These are phyloP conservation scores for Erigeron canadensis DNA, from an alignment of 129 eudicot species.

Conservation along the genomic window DNA sequence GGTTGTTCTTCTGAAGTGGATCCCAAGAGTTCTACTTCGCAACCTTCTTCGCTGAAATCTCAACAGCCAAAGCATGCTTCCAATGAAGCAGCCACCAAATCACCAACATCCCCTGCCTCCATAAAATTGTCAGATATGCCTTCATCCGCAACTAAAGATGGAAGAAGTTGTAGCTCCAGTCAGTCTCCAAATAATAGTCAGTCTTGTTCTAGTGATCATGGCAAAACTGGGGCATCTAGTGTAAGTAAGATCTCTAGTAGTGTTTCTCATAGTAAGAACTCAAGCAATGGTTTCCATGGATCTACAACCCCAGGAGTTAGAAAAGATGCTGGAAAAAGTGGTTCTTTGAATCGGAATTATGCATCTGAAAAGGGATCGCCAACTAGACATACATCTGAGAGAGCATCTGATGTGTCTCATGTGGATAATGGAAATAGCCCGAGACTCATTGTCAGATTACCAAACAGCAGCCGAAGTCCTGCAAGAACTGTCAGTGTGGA, in stretches of 20 bases:
- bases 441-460: slow-evolving; percentile 69
- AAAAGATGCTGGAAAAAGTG: slow-evolving; percentile 51
- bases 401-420: slow-evolving; percentile 34
- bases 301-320: slow-evolving; percentile 41
- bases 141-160: slow-evolving; percentile 54
- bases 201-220: slow-evolving; percentile 60
- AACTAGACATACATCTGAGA: slow-evolving; percentile 30
- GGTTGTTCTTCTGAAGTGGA: slow-evolving; percentile 42
- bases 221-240: slow-evolving; percentile 38
- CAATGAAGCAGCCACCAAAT: slow-evolving; percentile 48
- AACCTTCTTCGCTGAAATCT: slow-evolving; percentile 52
- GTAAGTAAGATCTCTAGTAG: slow-evolving; percentile 49
- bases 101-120: slow-evolving; percentile 54
- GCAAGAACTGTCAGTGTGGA: slow-evolving; percentile 53
- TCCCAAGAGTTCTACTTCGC: slow-evolving; percentile 46
- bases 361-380: slow-evolving; percentile 57
- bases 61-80: slow-evolving; percentile 39
- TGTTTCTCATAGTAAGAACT: slow-evolving; percentile 54
- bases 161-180: slow-evolving; percentile 73
- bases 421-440: slow-evolving; percentile 54
- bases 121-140: slow-evolving; percentile 40
- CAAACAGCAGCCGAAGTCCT: slow-evolving; percentile 62
- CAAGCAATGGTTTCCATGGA: slow-evolving; percentile 52
- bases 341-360: slow-evolving; percentile 38
- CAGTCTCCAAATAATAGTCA: slow-evolving; percentile 81